Evolutionary conservation across 805 yeast species (phyloP).

Genomic region (Sporopachydermia lactativora): DNA sequence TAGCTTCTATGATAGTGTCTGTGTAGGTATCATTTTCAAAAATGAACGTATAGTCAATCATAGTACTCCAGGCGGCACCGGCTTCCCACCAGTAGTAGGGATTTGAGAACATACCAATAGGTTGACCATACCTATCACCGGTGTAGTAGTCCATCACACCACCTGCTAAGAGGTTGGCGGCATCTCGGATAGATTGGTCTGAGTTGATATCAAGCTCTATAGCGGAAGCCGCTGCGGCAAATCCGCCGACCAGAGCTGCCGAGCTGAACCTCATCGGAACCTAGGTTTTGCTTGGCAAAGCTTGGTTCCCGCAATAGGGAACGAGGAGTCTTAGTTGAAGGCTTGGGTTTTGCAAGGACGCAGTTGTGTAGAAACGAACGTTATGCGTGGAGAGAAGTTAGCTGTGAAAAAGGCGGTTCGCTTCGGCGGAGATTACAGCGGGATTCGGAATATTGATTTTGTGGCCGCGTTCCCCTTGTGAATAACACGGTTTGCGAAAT

Average conservation of each 20-base stretch:
- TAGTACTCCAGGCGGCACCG: constrained; percentile 50
- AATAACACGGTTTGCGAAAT: too few relatives aligned
- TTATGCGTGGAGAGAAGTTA: too few relatives aligned
- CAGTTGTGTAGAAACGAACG: too few relatives aligned
- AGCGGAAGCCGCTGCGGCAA: neutral
- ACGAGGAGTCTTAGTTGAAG: too few relatives aligned
- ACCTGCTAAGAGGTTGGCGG: constrained; percentile 42
- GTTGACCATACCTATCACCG: constrained; percentile 49
- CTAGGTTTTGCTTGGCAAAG: too few relatives aligned
- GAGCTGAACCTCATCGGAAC: too few relatives aligned
- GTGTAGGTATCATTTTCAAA: constrained; percentile 57
- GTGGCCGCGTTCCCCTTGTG: too few relatives aligned
- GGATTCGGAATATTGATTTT: too few relatives aligned
- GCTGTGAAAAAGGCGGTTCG: too few relatives aligned
- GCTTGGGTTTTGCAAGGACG: too few relatives aligned
- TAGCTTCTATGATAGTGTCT: constrained; percentile 39
- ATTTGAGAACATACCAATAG: constrained; percentile 53
- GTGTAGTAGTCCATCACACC: constrained; percentile 79
- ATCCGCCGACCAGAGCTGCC: neutral
- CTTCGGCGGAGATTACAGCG: too few relatives aligned
- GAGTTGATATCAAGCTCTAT: constrained; percentile 9
- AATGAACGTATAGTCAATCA: constrained; percentile 60
- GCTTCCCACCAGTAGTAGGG: constrained; percentile 94
- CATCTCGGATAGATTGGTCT: constrained; percentile 21
- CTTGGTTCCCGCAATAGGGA: too few relatives aligned